Evolutionary conservation across 78 protist species (phyloP).

Genomic region (Ministeria vibrans): DNA sequence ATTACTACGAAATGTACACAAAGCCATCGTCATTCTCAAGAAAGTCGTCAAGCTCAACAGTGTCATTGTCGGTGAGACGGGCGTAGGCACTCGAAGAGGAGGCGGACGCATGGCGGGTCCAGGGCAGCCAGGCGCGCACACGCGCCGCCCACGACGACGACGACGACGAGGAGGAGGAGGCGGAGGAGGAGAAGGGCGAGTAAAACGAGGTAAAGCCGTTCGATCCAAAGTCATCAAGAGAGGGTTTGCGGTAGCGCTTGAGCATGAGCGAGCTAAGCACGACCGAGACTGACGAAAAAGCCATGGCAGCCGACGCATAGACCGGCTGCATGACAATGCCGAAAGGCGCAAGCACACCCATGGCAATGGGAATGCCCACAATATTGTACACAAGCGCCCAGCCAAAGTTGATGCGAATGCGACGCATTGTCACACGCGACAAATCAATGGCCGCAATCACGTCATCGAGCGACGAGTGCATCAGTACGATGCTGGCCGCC

Average conservation of each 20-base stretch:
- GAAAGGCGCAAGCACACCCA: constrained; percentile 50
- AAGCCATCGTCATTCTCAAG: too few relatives aligned
- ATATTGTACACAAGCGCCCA: constrained; percentile 68
- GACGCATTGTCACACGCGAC: background rate
- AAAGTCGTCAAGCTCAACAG: too few relatives aligned
- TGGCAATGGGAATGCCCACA: constrained; percentile 66
- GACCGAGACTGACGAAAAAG: constrained; percentile 80
- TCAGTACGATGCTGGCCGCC: constrained; percentile 56
- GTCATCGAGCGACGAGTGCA: constrained; percentile 17
- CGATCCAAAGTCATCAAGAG: background rate
- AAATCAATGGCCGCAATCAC: constrained; percentile 31
- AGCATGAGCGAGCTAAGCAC: constrained; percentile 71
- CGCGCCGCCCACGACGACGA: too few relatives aligned
- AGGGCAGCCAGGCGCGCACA: too few relatives aligned
- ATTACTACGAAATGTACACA: too few relatives aligned
- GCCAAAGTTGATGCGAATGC: constrained; percentile 50
- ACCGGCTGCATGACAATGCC: constrained; percentile 73
- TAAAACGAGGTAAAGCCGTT: too few relatives aligned
- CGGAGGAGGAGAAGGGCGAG: too few relatives aligned
- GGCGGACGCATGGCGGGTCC: too few relatives aligned
- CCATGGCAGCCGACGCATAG: constrained; percentile 86
- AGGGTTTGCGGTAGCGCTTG: constrained; percentile 48
- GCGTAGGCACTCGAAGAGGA: too few relatives aligned
- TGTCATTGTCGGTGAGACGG: too few relatives aligned
- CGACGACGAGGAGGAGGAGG: too few relatives aligned